phyloP scores from a whole-genome alignment of 345 rosid genomes.

The Gynandropsis gynandra region DNA sequence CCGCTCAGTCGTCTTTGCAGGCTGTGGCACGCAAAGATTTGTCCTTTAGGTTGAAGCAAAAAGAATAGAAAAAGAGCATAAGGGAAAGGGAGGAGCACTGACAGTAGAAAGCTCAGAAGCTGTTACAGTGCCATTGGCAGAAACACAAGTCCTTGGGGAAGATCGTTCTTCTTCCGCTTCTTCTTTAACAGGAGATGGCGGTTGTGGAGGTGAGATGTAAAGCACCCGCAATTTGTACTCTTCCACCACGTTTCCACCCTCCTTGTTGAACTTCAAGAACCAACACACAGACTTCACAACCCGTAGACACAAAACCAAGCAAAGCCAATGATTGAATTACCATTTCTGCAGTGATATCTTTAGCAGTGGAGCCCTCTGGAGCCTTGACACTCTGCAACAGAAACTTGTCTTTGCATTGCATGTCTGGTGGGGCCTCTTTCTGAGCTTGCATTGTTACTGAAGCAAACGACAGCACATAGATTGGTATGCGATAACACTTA shows the following conservation, averaged over 20 bases:
- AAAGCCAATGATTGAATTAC: conserved; percentile 22
- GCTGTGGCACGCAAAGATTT: conserved; percentile 31
- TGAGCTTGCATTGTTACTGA: conserved; percentile 85
- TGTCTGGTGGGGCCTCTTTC: conserved; percentile 64
- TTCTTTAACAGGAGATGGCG: conserved; percentile 72
- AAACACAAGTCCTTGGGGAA: conserved; percentile 61
- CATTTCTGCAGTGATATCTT: conserved; percentile 70
- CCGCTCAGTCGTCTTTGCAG: conserved; percentile 37
- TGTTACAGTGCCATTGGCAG: conserved; percentile 47
- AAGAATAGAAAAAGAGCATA: neutral
- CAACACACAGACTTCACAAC: conserved; percentile 12
- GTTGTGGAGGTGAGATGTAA: conserved; percentile 65
- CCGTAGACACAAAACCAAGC: neutral
- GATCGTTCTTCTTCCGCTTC: conserved; percentile 70
- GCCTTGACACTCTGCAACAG: conserved; percentile 67
- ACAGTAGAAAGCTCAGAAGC: conserved; percentile 45
- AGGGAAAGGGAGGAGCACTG: conserved; percentile 19
- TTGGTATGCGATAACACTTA: neutral
- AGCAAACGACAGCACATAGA: conserved; percentile 15
- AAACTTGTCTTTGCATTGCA: conserved; percentile 82
- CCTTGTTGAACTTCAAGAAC: conserved; percentile 57
- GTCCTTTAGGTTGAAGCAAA: neutral
- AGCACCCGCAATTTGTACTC: conserved; percentile 70
- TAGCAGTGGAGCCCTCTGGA: conserved; percentile 38
- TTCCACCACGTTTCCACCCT: conserved; percentile 60